Evolutionary conservation across 371 early-diverging fungal species (phyloP).

Genomic region (Rhizopus arrhizus): DNA sequence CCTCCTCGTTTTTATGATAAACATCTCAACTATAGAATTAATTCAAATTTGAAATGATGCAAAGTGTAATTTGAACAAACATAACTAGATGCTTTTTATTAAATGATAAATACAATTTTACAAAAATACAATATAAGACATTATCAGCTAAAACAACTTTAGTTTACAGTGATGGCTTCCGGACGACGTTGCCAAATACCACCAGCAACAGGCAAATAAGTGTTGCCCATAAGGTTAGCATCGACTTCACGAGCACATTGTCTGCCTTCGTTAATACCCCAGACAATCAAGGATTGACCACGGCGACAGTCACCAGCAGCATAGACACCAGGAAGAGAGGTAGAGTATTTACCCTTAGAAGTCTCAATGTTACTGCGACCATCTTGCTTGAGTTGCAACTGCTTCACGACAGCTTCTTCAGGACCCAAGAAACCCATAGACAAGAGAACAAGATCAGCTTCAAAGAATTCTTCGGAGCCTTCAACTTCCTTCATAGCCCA

Average conservation of each 20-base stretch:
- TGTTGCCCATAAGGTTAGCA: conserved; percentile 72
- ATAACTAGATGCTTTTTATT: no score
- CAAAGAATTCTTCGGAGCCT: conserved; percentile 81
- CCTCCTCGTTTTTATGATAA: no score
- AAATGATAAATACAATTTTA: no score
- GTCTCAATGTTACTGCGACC: conserved; percentile 81
- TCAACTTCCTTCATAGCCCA: conserved; percentile 90
- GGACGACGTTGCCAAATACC: conserved; percentile 62
- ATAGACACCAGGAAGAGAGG: conserved; percentile 80
- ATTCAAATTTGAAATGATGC: no score
- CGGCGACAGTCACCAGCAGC: conserved; percentile 97
- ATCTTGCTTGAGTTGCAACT: conserved; percentile 77
- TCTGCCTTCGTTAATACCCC: conserved; percentile 97
- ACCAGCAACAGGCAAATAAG: conserved; percentile 70
- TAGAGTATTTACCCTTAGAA: conserved; percentile 74
- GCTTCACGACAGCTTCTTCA: conserved; percentile 80
- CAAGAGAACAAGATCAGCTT: conserved; percentile 88
- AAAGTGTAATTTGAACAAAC: no score
- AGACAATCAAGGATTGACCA: conserved; percentile 93
- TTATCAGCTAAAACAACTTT: not conserved
- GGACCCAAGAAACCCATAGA: conserved; percentile 98
- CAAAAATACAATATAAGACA: not conserved
- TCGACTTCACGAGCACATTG: conserved; percentile 94
- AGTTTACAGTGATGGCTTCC: conserved; percentile 2
- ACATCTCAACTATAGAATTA: no score